phyloP scores from a whole-genome alignment of 148 eudicot genomes.

The Tetragonia tetragonoides region DNA sequence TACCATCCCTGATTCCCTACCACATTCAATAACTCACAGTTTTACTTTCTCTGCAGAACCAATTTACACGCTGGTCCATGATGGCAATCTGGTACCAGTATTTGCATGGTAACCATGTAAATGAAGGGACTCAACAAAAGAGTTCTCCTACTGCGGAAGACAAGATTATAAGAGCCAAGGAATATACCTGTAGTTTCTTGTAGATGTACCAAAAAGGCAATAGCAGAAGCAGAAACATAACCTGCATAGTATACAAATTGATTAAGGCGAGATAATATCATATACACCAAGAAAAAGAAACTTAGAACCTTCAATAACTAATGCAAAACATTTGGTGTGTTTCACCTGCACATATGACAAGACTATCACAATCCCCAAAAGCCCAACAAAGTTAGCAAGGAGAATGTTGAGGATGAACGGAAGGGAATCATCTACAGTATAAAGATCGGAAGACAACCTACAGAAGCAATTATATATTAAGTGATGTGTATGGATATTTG shows the following conservation, averaged over 20 bases:
- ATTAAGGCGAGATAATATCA: neutral
- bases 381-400: conserved; percentile 88
- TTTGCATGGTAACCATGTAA: neutral
- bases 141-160: neutral
- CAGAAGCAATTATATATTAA: conserved; percentile 28
- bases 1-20: neutral
- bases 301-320: neutral
- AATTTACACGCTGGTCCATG: neutral
- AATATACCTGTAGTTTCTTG: conserved; percentile 81
- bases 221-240: conserved; percentile 67
- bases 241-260: conserved; percentile 41
- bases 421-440: conserved; percentile 93
- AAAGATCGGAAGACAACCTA: conserved; percentile 95
- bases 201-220: conserved; percentile 89
- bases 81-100: neutral
- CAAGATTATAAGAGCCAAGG: neutral
- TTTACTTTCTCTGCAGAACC: neutral
- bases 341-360: conserved; percentile 83
- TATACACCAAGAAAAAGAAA: neutral
- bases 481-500: neutral
- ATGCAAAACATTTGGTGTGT: neutral
- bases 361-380: conserved; percentile 74
- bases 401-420: conserved; percentile 98
- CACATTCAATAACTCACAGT: neutral
- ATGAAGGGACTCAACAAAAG: no score